Evolutionary conservation across 2,329 filamentous ascomycete species (phyloP), one percentile per base, ranked within the genome.

Genomic region (Amauroascus verrucosus): DNA sequence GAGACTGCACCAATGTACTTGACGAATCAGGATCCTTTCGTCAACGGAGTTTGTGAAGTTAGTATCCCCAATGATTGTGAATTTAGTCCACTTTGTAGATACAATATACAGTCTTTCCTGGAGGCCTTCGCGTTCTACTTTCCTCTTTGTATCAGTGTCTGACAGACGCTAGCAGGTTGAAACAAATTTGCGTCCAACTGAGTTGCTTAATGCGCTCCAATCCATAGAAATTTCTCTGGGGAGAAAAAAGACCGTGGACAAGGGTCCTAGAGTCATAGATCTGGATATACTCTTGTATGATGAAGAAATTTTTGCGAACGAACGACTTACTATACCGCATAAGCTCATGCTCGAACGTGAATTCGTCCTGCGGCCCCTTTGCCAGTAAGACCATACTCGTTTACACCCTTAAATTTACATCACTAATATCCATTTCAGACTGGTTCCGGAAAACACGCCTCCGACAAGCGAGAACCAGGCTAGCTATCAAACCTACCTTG

Each of bases 1-100:
- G 89, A 97, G 72, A 98, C 91, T 2, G 83, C 88, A 62, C 88
- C 93, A 20, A 98, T 98, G 93, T 98, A 98, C 69, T 86, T 96
- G 58, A 74, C 86, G 58, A 85, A 96, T 58, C 93, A 98, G 68
- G 83, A 83, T 58, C 80, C 81, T 28, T 98, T 98, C 65, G 74
- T 96, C 46, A 98, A 98, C 66, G 93, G 89, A 18, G 90, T 84
- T 54, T 95, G 88, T 68, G 87, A 95, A 82, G 89, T 94, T 68
- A 67, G 81, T 75, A 47, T 51, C 32, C 51, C 33, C 32, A n/a
- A n/a, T n/a, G 16, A 7, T 44, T 33, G 28, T 30, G 35, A 40
- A 26, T 30, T 24, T 53, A 20, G 28, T 53, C 14, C 11, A 16
- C n/a, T 28, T n/a, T 52, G 41, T 52, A 52, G 33, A 40, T 24